Base-by-base conservation (phyloP, 352 stramenopile genomes). In the Pythium biforme region DNA sequence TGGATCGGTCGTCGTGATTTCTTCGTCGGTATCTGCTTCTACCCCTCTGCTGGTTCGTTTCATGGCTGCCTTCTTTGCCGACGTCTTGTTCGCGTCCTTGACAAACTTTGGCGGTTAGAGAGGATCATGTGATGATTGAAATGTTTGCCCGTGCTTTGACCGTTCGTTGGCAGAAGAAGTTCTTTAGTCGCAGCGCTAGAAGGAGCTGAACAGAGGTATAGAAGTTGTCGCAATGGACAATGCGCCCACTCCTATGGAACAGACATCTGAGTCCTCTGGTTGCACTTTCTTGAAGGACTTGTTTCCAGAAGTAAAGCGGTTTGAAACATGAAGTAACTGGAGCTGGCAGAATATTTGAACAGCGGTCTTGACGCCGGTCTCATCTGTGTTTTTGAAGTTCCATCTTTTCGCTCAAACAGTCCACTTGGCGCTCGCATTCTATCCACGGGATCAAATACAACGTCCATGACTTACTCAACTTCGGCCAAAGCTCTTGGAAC, bases 191-290 rank as follows among this genome's bases (percentile, higher is more conserved):
- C 12, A 79, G 22, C 3, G 48, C 53, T 5, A 56, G 27, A 1
- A 76, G 52, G 2, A 76, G 33, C 26, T 70, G 55, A 19, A 74
- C 59, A 4, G 65, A 75, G 1, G 57, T 79, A 50, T 76, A 79
- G 61, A 65, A 79, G 55, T 75, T 76, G 45, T 76, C 72, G 0
- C 51, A 57, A 37, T 74, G 75, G 23, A 79, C 48, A 5, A 79
- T 48, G 0, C 72, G 59, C 2, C 54, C 58, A 0, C 58, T 64
- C 22, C 51, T 14, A 43, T 68, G 65, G 15, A 70, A 59, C 9
- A 64, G 64, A 12, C 46, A n/a, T n/a, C n/a, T n/a, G n/a, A n/a
- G n/a, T n/a, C 41, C 41, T 15, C 41, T 27, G 41, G 26, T 14
- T 6, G 41, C 6, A n/a, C 41, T n/a, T 49, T 49, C 41, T 53